Evolutionary conservation across 2,329 filamentous ascomycete genomes (phyloP).

Genomic region (Beauveria sp.): DNA sequence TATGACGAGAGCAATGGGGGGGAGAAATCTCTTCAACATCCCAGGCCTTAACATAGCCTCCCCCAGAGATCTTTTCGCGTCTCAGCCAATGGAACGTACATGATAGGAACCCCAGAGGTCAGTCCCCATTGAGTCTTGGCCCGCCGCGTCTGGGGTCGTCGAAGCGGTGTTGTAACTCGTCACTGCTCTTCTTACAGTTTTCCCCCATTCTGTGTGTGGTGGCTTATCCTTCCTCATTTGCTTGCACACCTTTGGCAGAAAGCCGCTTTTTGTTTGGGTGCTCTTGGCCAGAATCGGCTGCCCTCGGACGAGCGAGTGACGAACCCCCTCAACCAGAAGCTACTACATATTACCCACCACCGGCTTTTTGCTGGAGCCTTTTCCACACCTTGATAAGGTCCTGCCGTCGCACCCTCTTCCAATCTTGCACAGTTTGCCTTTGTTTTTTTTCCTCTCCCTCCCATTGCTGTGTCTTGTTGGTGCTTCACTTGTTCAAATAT

Average conservation of each 20-base stretch:
- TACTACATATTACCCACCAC: not conserved
- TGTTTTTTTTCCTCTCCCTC: not conserved
- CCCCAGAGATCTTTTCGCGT: not conserved
- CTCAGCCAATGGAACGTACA: not conserved
- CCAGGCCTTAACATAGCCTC: not conserved
- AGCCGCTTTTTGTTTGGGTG: not conserved
- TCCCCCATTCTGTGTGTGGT: not conserved
- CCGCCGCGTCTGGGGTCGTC: constrained; percentile 3
- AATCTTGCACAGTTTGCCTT: not conserved
- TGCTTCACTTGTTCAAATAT: not conserved
- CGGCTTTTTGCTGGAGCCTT: constrained; percentile 1
- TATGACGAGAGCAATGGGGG: not conserved
- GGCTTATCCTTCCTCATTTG: not conserved
- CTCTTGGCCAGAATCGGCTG: constrained; percentile 4
- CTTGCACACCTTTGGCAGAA: not conserved
- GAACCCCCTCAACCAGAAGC: not conserved
- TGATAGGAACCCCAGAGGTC: not conserved
- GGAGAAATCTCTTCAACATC: constrained; percentile 1
- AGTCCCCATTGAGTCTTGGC: not conserved
- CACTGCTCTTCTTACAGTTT: not conserved
- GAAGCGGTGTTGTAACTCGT: not conserved
- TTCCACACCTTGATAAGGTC: not conserved
- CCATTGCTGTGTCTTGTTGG: not conserved
- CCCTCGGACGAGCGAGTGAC: not conserved
- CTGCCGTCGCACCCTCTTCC: not conserved